Evolutionary conservation across 257 asterid species (phyloP).

Genomic region (Euphrasia confusa): DNA sequence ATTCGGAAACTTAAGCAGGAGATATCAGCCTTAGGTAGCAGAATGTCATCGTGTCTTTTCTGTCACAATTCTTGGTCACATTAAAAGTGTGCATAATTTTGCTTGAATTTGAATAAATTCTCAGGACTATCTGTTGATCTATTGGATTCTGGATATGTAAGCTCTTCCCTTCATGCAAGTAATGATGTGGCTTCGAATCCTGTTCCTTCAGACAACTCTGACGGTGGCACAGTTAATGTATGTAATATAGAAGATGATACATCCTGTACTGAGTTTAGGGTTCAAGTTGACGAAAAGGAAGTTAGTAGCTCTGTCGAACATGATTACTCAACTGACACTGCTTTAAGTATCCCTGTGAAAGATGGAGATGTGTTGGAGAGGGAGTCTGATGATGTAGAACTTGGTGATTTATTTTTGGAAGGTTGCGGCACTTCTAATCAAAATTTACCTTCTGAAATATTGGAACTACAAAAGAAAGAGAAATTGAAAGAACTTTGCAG

Average conservation of each 20-base stretch:
- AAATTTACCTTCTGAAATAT: slow-evolving; percentile 38
- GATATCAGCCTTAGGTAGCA: slow-evolving; percentile 72
- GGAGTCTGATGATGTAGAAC: slow-evolving; percentile 68
- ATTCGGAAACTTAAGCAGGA: slow-evolving; percentile 84
- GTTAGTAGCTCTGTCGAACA: slow-evolving; percentile 28
- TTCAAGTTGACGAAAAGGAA: slow-evolving; percentile 38
- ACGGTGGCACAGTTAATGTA: slow-evolving; percentile 28
- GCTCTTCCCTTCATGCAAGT: slow-evolving; percentile 38
- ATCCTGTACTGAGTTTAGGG: slow-evolving; percentile 28
- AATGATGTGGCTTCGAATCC: slow-evolving; percentile 38
- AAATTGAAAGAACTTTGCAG: slow-evolving; percentile 63
- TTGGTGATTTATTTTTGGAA: slow-evolving; percentile 71
- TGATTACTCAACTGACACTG: slow-evolving; percentile 27
- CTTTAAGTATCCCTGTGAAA: slow-evolving; percentile 27
- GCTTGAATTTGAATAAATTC: slow-evolving; percentile 22
- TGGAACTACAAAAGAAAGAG: slow-evolving; percentile 71
- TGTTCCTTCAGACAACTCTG: slow-evolving; percentile 33
- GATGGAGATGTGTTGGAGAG: slow-evolving; percentile 39
- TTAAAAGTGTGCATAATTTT: slow-evolving; percentile 24
- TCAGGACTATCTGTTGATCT: slow-evolving; percentile 73
- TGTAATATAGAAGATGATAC: slow-evolving; percentile 32
- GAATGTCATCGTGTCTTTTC: slow-evolving; percentile 27
- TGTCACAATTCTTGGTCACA: slow-evolving; percentile 21
- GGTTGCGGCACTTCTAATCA: slow-evolving; percentile 38
- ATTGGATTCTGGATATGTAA: slow-evolving; percentile 61